phyloP scores from a whole-genome alignment of 2,329 filamentous ascomycete species.

The Aspergillus jensenii region DNA sequence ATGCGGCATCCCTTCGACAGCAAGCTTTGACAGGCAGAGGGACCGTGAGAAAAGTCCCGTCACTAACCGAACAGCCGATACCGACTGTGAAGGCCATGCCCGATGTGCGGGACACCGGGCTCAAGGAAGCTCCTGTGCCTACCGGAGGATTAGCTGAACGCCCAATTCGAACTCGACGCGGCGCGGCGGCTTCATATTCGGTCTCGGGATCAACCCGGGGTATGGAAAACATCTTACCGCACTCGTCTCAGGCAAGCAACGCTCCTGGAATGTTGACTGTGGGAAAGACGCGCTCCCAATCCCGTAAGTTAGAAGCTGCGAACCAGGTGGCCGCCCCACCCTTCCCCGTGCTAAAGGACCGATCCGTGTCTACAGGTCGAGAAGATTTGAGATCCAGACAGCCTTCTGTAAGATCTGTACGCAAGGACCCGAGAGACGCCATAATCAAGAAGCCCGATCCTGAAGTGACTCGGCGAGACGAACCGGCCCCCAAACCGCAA shows the following conservation, averaged over 20 bases:
- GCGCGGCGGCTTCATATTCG: slow-evolving; percentile 35
- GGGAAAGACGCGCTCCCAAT: slow-evolving; percentile 45
- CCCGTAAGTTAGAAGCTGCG: slow-evolving; percentile 36
- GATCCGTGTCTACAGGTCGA: slow-evolving; percentile 18
- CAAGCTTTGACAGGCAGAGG: slow-evolving; percentile 39
- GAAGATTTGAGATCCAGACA: slow-evolving; percentile 21
- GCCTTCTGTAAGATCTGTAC: slow-evolving; percentile 9
- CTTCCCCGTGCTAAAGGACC: slow-evolving; percentile 20
- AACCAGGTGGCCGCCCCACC: slow-evolving; percentile 20
- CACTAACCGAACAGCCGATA: slow-evolving; percentile 24
- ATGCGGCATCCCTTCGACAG: slow-evolving; percentile 49
- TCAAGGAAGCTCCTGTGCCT: slow-evolving; percentile 15
- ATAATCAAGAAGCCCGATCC: background rate
- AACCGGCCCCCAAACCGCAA: slow-evolving; percentile 8
- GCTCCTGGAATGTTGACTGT: slow-evolving; percentile 34
- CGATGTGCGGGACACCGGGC: slow-evolving; percentile 20
- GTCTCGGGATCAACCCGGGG: slow-evolving; percentile 34
- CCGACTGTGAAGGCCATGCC: slow-evolving; percentile 16
- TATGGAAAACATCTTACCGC: slow-evolving; percentile 26
- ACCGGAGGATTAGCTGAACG: slow-evolving; percentile 39
- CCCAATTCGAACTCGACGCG: slow-evolving; percentile 39
- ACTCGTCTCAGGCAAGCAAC: slow-evolving; percentile 33
- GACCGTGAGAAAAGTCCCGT: slow-evolving; percentile 28
- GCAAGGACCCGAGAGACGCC: slow-evolving; percentile 7
- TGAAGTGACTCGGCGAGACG: background rate